A percentile compares a stretch with the other conserved stretches of the same genome.
These are phyloP conservation scores for Corymbia citriodora DNA, from an alignment of 441 rosid genomes.

Conservation along the genomic window DNA sequence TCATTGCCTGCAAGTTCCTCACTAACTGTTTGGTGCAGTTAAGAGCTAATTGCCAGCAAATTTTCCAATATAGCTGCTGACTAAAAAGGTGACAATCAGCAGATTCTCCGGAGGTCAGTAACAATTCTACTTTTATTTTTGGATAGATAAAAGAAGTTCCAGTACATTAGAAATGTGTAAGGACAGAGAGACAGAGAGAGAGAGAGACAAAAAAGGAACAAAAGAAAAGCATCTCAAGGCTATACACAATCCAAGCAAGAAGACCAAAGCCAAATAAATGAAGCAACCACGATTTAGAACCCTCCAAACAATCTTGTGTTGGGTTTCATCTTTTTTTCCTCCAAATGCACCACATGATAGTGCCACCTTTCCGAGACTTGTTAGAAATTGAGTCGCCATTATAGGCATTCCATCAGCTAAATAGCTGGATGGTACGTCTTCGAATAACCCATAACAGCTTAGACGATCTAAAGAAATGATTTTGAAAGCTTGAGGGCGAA, in stretches of 20 bases:
- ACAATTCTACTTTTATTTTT: background rate
- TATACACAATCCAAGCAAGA: background rate
- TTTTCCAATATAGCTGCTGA: background rate
- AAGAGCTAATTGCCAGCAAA: background rate
- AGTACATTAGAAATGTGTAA: background rate
- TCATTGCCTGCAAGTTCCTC: background rate
- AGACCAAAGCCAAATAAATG: background rate
- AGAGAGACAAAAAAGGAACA: background rate
- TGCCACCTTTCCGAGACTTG: background rate
- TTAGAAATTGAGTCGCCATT: background rate
- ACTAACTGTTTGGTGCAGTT: background rate
- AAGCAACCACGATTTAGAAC: background rate
- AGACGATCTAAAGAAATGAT: background rate
- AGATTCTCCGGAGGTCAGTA: background rate
- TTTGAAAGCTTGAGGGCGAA: background rate
- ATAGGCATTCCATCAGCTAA: background rate
- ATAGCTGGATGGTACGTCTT: background rate
- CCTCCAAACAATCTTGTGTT: background rate
- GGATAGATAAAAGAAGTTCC: background rate
- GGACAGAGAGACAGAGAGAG: background rate
- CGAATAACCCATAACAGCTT: background rate
- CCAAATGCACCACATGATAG: background rate
- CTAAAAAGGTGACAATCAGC: background rate
- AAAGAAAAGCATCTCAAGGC: background rate
- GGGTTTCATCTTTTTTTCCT: background rate